phyloP scores from a whole-genome alignment of 2,329 filamentous ascomycete genomes.

The Alternaria sp. region DNA sequence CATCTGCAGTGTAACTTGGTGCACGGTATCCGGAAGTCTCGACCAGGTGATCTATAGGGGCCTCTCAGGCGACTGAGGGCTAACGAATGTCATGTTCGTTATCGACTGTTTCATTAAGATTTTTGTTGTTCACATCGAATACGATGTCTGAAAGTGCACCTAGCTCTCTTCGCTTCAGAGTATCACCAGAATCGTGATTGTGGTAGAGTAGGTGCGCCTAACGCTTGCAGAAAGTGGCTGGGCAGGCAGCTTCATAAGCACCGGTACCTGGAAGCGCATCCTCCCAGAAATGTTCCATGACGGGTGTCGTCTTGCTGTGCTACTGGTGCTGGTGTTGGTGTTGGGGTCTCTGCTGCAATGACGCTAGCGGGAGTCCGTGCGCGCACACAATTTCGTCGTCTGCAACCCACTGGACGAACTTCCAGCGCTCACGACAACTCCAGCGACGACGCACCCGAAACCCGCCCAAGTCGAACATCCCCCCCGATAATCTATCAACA shows the following conservation, averaged over 20 bases:
- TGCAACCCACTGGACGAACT: constrained; percentile 15
- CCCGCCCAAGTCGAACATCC: constrained; percentile 19
- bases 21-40: no score
- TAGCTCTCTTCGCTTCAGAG: background rate
- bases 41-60: no score
- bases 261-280: background rate
- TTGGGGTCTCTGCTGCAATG: background rate
- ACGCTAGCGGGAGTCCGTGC: constrained; percentile 3
- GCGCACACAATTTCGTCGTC: constrained; percentile 5
- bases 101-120: no score
- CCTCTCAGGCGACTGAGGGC: no score
- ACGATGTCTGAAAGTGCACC: no score
- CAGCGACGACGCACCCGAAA: constrained; percentile 27
- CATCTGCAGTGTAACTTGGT: no score
- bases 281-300: no score
- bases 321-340: background rate
- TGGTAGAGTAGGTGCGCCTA: no score
- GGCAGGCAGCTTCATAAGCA: background rate
- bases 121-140: background rate
- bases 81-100: no score
- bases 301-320: no score
- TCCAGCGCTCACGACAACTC: constrained; percentile 18
- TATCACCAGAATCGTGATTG: background rate
- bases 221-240: no score
- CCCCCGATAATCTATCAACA: constrained; percentile 23